Evolutionary conservation across 495 filamentous ascomycete species (phyloP).

Genomic region (Barbatosphaeria neglecta): DNA sequence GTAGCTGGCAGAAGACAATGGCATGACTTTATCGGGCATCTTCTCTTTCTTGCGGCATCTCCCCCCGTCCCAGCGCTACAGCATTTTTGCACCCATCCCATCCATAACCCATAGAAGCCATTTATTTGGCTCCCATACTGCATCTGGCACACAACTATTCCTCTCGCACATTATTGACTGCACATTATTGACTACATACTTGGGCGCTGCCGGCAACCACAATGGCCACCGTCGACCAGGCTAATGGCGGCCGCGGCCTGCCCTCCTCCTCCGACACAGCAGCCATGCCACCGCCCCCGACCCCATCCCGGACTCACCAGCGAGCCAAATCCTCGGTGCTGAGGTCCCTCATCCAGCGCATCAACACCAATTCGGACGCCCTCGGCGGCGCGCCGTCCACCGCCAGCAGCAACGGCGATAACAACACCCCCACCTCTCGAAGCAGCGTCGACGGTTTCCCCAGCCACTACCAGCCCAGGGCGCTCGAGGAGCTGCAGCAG

Average conservation of each 20-base stretch:
- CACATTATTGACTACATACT: too few species aligned
- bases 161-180: too few species aligned
- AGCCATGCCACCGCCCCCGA: neutral
- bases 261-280: neutral
- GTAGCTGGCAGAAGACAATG: too few species aligned
- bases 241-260: neutral
- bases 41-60: too few species aligned
- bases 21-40: too few species aligned
- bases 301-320: slow-evolving; percentile 17
- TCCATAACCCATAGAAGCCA: too few species aligned
- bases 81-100: too few species aligned
- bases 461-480: slow-evolving; percentile 19
- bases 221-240: neutral
- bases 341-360: slow-evolving; percentile 43
- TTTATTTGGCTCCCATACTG: too few species aligned
- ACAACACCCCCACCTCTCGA: slow-evolving; percentile 6
- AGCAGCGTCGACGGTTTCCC: too few species aligned
- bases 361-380: slow-evolving; percentile 39
- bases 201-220: neutral
- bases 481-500: slow-evolving; percentile 38
- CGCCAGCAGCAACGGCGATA: too few species aligned
- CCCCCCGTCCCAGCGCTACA: too few species aligned
- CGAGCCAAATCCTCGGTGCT: slow-evolving; percentile 48
- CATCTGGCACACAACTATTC: too few species aligned
- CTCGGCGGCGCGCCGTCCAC: slow-evolving; percentile 4